Evolutionary conservation across 139 green algal genomes (phyloP), one percentile per base, ranked within the genome.

Genomic region (Coccomyxa sp.): DNA sequence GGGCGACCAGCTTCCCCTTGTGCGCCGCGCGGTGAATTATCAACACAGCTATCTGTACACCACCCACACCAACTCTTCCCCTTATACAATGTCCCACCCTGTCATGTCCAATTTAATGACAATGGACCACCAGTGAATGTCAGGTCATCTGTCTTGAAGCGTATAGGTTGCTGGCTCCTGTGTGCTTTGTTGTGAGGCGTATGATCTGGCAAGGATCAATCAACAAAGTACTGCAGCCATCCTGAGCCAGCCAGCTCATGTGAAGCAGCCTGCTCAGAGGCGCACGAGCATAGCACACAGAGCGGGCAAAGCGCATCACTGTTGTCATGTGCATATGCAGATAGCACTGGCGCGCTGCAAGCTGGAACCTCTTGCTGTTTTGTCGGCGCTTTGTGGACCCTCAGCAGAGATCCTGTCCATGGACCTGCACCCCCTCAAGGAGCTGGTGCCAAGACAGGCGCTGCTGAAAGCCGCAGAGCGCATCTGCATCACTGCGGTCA

Each of bases 291-390:
- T n/a, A n/a, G n/a, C n/a, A n/a, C n/a, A n/a, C 27, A 64, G 50
- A 31, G 50, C 50, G 27, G 27, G 50, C 18, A 64, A 64, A 64
- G 2, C 27, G 50, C 50, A 31, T 14, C 18, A 18, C 18, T 22
- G 5, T 4, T 64, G 50, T 64, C 18, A 64, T 7, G 50, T 64
- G 50, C 27, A 64, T 22, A 31, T 7, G 35, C 33, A 55, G 54
- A 44, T 96, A 29, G 95, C 86, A 5, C 81, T 98, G 40, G 95
- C 89, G 34, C 84, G 95, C 8, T 73, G 85, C 41, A 78, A 90
- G 72, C 88, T 98, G 39, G 94, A 97, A 82, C 94, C 93, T 24
- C 87, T 98, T n/a, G 78, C 90, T 0, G 82, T 98, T 54, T 82
- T 97, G 70, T 88, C 90, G 4, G 80, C 84, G 55, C 85, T 98